Conservation (phyloP, 225 moss, liverwort and hornwort species). For the Lunularia cruciata region DNA sequence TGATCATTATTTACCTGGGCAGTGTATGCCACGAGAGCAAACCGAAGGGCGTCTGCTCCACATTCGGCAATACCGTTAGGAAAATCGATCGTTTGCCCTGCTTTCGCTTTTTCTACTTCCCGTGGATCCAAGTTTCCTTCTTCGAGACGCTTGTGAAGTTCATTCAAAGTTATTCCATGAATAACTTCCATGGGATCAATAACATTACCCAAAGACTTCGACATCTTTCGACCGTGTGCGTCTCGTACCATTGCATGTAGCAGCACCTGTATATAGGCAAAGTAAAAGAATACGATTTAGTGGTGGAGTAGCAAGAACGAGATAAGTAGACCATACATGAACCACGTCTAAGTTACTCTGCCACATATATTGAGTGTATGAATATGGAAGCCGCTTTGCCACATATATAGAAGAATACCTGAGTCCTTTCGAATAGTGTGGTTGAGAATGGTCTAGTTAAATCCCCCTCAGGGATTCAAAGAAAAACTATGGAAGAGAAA, state of each 20-base stretch:
- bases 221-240: conserved; percentile 97
- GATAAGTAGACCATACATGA: background rate
- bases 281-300: background rate
- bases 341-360: background rate
- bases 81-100: conserved; percentile 72
- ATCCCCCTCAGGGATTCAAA: too few relatives aligned
- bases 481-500: too few relatives aligned
- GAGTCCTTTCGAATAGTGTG: too few relatives aligned
- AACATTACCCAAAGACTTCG: conserved; percentile 87
- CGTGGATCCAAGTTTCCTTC: conserved; percentile 82
- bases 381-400: background rate
- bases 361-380: background rate
- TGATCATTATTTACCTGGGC: too few relatives aligned
- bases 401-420: background rate
- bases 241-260: conserved; percentile 95
- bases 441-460: too few relatives aligned
- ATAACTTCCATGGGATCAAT: conserved; percentile 83
- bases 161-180: conserved; percentile 68
- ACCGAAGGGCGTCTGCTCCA: conserved; percentile 94
- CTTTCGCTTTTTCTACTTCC: conserved; percentile 83
- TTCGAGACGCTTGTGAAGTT: conserved; percentile 68
- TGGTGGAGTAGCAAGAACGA: background rate
- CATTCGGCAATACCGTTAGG: conserved; percentile 86
- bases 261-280: conserved; percentile 58
- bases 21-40: conserved; percentile 85